Evolutionary conservation across 306 rosid species (phyloP).

Genomic region (Comarum palustre): DNA sequence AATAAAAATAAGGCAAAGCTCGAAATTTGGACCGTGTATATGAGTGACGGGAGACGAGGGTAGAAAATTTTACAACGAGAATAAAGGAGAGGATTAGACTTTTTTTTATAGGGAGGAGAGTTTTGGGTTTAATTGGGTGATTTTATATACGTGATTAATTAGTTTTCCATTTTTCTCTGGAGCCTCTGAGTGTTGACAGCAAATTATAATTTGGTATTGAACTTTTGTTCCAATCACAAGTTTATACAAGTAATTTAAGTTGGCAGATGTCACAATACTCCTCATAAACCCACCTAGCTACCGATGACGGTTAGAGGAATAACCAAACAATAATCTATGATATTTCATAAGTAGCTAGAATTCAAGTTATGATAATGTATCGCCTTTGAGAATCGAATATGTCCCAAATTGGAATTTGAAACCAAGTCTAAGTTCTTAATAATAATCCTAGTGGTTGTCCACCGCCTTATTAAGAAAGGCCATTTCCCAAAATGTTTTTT

Average conservation of each 20-base stretch:
- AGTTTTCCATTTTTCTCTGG: background rate
- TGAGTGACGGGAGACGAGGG: too few relatives aligned
- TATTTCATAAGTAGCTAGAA: background rate
- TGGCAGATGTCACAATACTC: slow-evolving; percentile 22
- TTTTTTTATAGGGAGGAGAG: too few relatives aligned
- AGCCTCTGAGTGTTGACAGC: background rate
- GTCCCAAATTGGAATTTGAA: background rate
- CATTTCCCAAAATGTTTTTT: background rate
- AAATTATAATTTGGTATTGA: background rate
- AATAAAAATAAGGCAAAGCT: too few relatives aligned
- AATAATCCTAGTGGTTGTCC: background rate
- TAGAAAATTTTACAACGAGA: too few relatives aligned
- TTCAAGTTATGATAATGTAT: slow-evolving; percentile 10
- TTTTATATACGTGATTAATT: background rate
- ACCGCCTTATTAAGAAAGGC: background rate
- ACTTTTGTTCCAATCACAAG: background rate
- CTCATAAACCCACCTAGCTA: slow-evolving; percentile 15
- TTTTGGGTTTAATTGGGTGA: too few relatives aligned
- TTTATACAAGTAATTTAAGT: background rate
- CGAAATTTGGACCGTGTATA: too few relatives aligned
- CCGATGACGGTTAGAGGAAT: slow-evolving; percentile 1
- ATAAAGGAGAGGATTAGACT: too few relatives aligned
- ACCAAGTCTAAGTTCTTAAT: background rate
- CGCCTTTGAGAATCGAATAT: background rate
- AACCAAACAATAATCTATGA: background rate